These are phyloP conservation scores for Sclerotinia subarctica DNA, from an alignment of 2,329 filamentous ascomycete genomes.

Conservation along the genomic window DNA sequence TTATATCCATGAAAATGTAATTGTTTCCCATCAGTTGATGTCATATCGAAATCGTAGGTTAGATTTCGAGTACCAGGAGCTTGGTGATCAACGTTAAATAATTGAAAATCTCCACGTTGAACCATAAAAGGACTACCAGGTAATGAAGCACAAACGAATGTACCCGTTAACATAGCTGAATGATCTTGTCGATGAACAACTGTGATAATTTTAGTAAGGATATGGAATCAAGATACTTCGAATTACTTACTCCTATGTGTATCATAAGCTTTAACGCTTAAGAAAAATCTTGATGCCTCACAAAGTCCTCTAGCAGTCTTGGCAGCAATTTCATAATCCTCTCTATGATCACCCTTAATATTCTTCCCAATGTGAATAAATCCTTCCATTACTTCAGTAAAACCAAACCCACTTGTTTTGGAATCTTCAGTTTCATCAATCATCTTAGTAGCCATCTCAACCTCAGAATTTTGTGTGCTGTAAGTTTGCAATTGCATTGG, in stretches of 20 bases:
- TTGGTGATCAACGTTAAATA: slow-evolving; percentile 53
- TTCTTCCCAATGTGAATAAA: slow-evolving; percentile 50
- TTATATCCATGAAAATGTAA: slow-evolving; percentile 63
- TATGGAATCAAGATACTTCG: fast-evolving
- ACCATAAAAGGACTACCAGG: slow-evolving; percentile 59
- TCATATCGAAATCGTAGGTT: slow-evolving; percentile 60
- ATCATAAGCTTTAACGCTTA: slow-evolving; percentile 56
- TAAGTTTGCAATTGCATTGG: slow-evolving; percentile 20
- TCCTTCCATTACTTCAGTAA: slow-evolving; percentile 64
- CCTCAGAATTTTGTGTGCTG: slow-evolving; percentile 33
- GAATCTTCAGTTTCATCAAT: slow-evolving; percentile 35
- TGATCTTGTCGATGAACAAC: slow-evolving; percentile 49
- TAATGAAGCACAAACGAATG: slow-evolving; percentile 54
- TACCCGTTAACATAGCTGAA: slow-evolving; percentile 54
- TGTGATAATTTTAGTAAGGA: slow-evolving; percentile 12
- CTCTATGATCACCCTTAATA: slow-evolving; percentile 45
- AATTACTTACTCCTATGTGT: slow-evolving; percentile 42
- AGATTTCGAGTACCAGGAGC: slow-evolving; percentile 57
- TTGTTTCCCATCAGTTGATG: slow-evolving; percentile 49
- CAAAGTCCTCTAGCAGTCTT: slow-evolving; percentile 52
- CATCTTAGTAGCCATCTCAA: slow-evolving; percentile 44
- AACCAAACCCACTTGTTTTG: slow-evolving; percentile 52
- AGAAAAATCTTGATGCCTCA: slow-evolving; percentile 56
- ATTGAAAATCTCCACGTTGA: slow-evolving; percentile 53
- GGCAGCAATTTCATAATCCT: slow-evolving; percentile 53